A percentile compares a stretch with the other conserved stretches of the same genome.
Conservation (phyloP, 768 basidiomycete species). For the Tulasnella sp. region DNA sequence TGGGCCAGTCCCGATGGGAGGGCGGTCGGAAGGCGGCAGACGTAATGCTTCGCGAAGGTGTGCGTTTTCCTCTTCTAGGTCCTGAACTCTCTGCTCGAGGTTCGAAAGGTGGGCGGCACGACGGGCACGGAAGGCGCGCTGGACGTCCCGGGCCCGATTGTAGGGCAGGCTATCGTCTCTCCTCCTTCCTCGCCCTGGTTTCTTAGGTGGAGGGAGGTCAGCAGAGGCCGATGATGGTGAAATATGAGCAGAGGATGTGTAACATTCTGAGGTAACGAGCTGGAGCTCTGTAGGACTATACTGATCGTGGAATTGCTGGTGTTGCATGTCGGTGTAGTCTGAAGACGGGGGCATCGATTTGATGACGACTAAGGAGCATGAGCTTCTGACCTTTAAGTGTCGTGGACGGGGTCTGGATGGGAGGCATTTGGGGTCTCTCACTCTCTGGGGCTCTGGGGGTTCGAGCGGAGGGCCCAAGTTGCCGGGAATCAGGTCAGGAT, state of each 20-base stretch:
- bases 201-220: background rate
- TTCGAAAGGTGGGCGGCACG: slow-evolving; percentile 82
- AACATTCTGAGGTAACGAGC: background rate
- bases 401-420: background rate
- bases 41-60: slow-evolving; percentile 63
- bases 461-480: background rate
- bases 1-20: slow-evolving; percentile 71
- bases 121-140: slow-evolving; percentile 81
- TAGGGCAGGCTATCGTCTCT: slow-evolving; percentile 73
- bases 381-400: background rate
- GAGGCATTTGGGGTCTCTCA: background rate
- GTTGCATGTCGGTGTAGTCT: background rate
- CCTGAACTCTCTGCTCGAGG: slow-evolving; percentile 69
- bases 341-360: background rate
- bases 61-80: slow-evolving; percentile 78
- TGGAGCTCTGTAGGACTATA: background rate
- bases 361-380: background rate
- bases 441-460: background rate
- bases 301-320: background rate
- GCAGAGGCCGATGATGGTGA: background rate
- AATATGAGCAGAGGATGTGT: background rate
- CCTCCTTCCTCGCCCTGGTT: slow-evolving; percentile 57
- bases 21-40: slow-evolving; percentile 64
- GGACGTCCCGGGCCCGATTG: slow-evolving; percentile 77
- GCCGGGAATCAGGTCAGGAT: background rate